A percentile compares a stretch with the other conserved stretches of the same genome.
phyloP scores from a whole-genome alignment of 1,284 basidiomycete genomes.

The Inonotus hispidus region DNA sequence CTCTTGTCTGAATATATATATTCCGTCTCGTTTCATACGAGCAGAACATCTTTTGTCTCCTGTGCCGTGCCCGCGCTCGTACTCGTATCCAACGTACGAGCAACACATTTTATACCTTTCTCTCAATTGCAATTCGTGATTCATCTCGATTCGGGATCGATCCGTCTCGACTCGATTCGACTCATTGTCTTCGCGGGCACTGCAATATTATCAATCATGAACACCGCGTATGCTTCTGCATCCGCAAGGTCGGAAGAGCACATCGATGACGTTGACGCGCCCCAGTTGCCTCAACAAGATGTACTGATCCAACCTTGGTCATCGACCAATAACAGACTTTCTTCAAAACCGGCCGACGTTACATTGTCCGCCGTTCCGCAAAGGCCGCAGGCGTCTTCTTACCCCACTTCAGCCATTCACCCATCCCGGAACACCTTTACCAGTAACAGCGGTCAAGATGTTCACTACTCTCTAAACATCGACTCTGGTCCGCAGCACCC shows the following conservation, averaged over 20 bases:
- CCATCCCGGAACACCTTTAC: slow-evolving; percentile 26
- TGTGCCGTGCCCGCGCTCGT: neutral
- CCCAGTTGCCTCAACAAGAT: slow-evolving; percentile 27
- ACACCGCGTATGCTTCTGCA: neutral
- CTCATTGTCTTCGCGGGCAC: neutral
- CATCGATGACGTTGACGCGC: slow-evolving; percentile 22
- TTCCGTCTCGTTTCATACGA: neutral
- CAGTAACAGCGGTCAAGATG: slow-evolving; percentile 35
- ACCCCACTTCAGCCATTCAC: slow-evolving; percentile 25
- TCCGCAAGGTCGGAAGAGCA: slow-evolving; percentile 23
- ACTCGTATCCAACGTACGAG: neutral
- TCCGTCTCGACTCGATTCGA: neutral
- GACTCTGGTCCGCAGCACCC: slow-evolving; percentile 29
- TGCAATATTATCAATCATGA: neutral
- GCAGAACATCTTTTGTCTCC: neutral
- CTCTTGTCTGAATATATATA: neutral
- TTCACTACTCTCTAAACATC: slow-evolving; percentile 26
- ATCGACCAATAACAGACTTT: slow-evolving; percentile 37
- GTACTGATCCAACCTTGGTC: slow-evolving; percentile 37
- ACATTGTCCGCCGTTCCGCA: slow-evolving; percentile 26
- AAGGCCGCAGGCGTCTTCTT: slow-evolving; percentile 28
- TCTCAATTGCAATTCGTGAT: neutral
- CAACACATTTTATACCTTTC: neutral
- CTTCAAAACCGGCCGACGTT: slow-evolving; percentile 35
- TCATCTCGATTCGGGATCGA: neutral